Evolutionary conservation across 2,329 filamentous ascomycete genomes (phyloP), one percentile per base, ranked within the genome.

Genomic region (Fusarium clavum): DNA sequence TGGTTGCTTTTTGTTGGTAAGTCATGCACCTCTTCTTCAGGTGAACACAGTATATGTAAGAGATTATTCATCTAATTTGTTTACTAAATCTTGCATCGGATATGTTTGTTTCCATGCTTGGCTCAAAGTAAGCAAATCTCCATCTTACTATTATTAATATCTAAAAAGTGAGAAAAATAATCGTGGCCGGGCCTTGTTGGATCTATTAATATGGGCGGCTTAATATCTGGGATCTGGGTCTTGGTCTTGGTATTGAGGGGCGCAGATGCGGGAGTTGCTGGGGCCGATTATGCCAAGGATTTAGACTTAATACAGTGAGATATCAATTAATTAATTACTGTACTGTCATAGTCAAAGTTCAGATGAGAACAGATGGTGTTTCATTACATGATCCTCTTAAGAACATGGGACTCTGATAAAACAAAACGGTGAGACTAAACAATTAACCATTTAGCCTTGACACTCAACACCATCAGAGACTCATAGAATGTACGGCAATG

Each of bases 181-280:
- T 65, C 45, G 62, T 68, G 67, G 55, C 49, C 67, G 29, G 60
- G 54, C 46, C 45, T 47, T 48, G 58, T 57, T 67, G 46, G 57
- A 48, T 44, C 32, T 43, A 53, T 53, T 25, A 30, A 16, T 30
- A 29, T 49, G 44, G 22, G 11, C 45, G 11, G 49, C 25, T 18
- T 16, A 63, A 57, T 29, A 29, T 67, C 62, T 70, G 57, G 57
- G 58, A 45, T 58, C 49, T 44, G 14, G 32, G 32, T 34, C 32
- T 34, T 34, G 11, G 29, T 41, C 52, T 38, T 43, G 49, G 49
- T 43, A 53, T 46, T 41, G 54, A 49, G 55, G 48, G 61, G 63
- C 63, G 61, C 46, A 65, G 49, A 46, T 38, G 55, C 55, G 61
- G 55, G 38, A 61, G 22, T 32, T 45, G 48, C 46, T 64, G 18